A percentile compares a stretch with the other conserved stretches of the same genome.
Evolutionary conservation across 148 eudicot species (phyloP).

Genomic region (Limonium bicolor): DNA sequence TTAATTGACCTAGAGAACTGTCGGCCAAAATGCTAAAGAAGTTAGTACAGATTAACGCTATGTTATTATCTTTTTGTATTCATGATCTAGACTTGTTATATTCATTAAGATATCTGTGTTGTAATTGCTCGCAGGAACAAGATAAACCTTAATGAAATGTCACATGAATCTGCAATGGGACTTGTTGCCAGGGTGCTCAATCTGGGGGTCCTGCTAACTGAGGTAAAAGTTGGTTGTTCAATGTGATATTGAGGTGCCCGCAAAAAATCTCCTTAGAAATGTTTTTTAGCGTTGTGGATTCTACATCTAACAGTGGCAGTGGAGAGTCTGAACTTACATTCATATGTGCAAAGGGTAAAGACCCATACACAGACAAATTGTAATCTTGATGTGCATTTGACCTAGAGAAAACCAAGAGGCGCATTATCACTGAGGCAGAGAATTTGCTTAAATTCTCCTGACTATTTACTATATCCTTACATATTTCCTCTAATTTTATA

Average conservation of each 20-base stretch:
- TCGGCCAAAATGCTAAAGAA: constrained; percentile 92
- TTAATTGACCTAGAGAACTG: constrained; percentile 78
- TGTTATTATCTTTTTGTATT: constrained; percentile 7
- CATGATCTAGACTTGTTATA: background rate
- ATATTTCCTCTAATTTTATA: too few relatives aligned
- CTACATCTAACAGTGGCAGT: too few relatives aligned
- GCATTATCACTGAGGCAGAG: too few relatives aligned
- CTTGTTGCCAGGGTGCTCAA: constrained; percentile 58
- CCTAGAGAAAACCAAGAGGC: too few relatives aligned
- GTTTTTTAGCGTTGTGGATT: too few relatives aligned
- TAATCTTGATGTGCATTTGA: too few relatives aligned
- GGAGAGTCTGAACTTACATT: too few relatives aligned
- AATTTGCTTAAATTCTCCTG: background rate
- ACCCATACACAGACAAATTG: too few relatives aligned
- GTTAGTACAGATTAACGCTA: constrained; percentile 30
- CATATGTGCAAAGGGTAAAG: too few relatives aligned
- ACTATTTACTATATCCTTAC: too few relatives aligned
- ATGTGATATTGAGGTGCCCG: too few relatives aligned
- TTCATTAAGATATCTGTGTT: background rate
- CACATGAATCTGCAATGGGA: constrained; percentile 91
- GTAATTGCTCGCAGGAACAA: constrained; percentile 38
- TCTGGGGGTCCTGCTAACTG: constrained; percentile 76
- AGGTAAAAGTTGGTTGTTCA: constrained; percentile 56
- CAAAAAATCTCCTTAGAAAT: too few relatives aligned
- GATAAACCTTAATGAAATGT: constrained; percentile 92